Base-by-base conservation (phyloP, 768 basidiomycete species). In the Clavulina sp. region DNA sequence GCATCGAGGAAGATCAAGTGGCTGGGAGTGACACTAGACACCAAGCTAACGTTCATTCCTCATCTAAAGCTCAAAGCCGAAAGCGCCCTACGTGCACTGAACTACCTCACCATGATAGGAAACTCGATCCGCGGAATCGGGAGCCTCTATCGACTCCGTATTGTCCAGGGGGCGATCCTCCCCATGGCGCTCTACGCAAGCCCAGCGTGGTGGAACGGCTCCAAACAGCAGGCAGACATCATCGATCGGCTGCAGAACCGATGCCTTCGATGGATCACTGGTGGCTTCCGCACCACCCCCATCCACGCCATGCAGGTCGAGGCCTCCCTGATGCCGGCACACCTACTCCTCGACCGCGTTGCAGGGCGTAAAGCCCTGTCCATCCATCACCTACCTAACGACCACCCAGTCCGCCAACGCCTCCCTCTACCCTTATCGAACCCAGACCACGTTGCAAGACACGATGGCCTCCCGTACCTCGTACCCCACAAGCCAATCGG, bases 11-110 rank as follows among this genome's bases (percentile, higher is more conserved):
- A 32, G 49, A 38, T 56, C 5, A 51, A 32, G 24, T 69, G 68
- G 65, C 65, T 69, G 0, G 68, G 67, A 0, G 57, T 69, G 0
- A 55, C 56, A 55, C 60, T 68, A 7, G 67, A 69, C 58, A 32
- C 59, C 1, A 60, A 63, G 46, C 64, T 70, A 0, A 38, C 24
- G 0, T 70, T 69, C 57, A 56, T 61, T 19, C 52, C 61, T 6
- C 69, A 69, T 34, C 58, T 63, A 3, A 57, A 61, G 5, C 53
- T 54, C 0, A 49, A 62, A 6, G 53, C 63, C 0, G 60, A 55
- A 3, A 48, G 57, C 5, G 69, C 65, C 0, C 54, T 48, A 6
- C 60, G 57, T 9, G 59, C 63, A 2, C 59, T 64, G 1, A 55
- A 54, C 6, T 58, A 57, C 0, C 48, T 66, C 0, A 50, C 54